Evolutionary conservation across 768 basidiomycete genomes (phyloP), one percentile per base, ranked within the genome.

Genomic region (Tricholoma hemisulphureum): DNA sequence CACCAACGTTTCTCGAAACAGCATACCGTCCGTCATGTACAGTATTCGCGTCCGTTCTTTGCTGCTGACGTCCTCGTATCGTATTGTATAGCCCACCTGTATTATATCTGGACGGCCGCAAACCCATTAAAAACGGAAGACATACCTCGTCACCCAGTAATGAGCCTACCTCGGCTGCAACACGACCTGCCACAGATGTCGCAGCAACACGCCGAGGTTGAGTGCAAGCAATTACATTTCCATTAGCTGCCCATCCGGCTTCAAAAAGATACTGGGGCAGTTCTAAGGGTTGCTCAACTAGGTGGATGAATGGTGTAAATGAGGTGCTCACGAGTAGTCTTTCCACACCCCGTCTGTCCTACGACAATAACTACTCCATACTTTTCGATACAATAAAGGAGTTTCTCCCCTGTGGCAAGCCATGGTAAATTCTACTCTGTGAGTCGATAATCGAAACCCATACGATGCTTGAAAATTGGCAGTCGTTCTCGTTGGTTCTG

Each of bases 1-100:
- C 34, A 95, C 77, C 65, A 98, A 82, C 21, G 89, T 88, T 74
- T 98, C 95, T 58, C 95, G 85, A 70, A 98, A 98, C 34, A 99
- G 85, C 87, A 98, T 95, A 45, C 97, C 97, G 70, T 99, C 97
- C 29, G 97, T 99, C 84, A 98, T 83, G 71, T 98, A 99, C 39
- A 94, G 81, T 70, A 99, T 92, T 24, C 92, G 83, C 1, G 97
- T 98, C 53, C 84, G 79, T 26, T 89, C 83, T 65, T 91, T 93
- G 68, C 83, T 83, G 65, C 88, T 91, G 53, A 96, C 85, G 63
- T 97, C 93, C 70, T 99, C 97, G 60, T 98, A 98, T 8, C 97
- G 88, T 61, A 99, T 98, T 6, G 91, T 91, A 69, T 99, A 99
- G 6, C 97, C 97, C 63, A 99, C 95, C 94, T 97, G 58, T 2